Percentiles rank a stretch among this genome's conserved stretches.
These are phyloP conservation scores for Aspergillus funiculosus DNA, from an alignment of 495 filamentous ascomycete species.

Conservation along the genomic window DNA sequence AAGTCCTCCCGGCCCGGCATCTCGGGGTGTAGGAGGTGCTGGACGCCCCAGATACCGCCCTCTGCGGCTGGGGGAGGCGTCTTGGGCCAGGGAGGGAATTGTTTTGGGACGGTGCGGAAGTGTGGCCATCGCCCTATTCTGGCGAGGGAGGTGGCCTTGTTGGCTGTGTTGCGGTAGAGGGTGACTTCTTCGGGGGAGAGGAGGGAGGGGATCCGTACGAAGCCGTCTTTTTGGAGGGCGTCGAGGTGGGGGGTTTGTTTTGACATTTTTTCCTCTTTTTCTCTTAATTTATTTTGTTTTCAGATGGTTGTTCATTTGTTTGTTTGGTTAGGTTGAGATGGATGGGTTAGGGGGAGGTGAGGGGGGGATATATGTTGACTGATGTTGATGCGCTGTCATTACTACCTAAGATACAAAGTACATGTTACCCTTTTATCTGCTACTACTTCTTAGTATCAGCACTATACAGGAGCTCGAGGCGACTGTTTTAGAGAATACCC, in stretches of 20 bases:
- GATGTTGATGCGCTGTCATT: background rate
- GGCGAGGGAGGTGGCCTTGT: constrained; percentile 49
- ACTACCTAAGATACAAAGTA: background rate
- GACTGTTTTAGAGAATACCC: too few relatives aligned
- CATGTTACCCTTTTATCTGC: too few relatives aligned
- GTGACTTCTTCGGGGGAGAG: constrained; percentile 44
- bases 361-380: background rate
- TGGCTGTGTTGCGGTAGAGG: constrained; percentile 50
- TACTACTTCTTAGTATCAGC: background rate
- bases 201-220: constrained; percentile 42
- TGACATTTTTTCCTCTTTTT: background rate
- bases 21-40: constrained; percentile 71
- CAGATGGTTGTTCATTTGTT: background rate
- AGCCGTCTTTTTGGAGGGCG: constrained; percentile 45
- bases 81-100: constrained; percentile 75
- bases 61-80: constrained; percentile 41
- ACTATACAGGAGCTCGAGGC: too few relatives aligned
- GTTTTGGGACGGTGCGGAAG: constrained; percentile 76
- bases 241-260: constrained; percentile 31
- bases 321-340: background rate
- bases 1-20: constrained; percentile 53
- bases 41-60: constrained; percentile 77
- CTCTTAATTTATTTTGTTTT: background rate
- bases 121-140: constrained; percentile 64
- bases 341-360: background rate